A percentile compares a stretch with the other conserved stretches of the same genome.
phyloP scores from a whole-genome alignment of 2,329 filamentous ascomycete species.

The Penicillium fuscoglaucum region DNA sequence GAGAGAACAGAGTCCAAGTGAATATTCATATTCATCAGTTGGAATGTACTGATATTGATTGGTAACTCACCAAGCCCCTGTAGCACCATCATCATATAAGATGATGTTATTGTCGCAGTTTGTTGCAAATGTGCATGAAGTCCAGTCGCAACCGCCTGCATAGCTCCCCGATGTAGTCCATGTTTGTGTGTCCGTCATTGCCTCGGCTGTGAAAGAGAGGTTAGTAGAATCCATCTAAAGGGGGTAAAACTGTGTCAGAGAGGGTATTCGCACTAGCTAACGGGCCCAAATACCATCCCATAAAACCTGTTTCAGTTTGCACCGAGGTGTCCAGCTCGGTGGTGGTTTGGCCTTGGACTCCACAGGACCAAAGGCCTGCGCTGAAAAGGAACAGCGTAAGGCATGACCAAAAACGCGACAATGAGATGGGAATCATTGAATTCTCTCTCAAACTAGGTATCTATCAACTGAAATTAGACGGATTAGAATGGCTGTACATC shows the following conservation, averaged over 20 bases:
- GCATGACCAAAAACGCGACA: not conserved
- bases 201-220: not conserved
- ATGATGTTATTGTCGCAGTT: not conserved
- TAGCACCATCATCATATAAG: not conserved
- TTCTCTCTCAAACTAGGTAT: not conserved
- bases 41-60: not conserved
- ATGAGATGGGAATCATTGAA: not conserved
- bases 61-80: not conserved
- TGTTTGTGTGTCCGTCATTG: not conserved
- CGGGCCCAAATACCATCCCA: not conserved
- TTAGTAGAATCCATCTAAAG: not conserved
- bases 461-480: not conserved
- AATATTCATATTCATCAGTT: not conserved
- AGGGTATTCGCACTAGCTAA: not conserved
- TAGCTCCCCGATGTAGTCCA: not conserved
- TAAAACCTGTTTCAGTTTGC: not conserved
- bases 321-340: not conserved
- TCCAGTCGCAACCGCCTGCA: not conserved
- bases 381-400: not conserved
- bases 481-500: not conserved
- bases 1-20: not conserved
- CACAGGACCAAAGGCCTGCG: not conserved
- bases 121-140: not conserved
- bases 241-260: not conserved
- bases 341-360: not conserved